Evolutionary conservation across 2,329 filamentous ascomycete species (phyloP).

Genomic region (Sarocladium oryzae): DNA sequence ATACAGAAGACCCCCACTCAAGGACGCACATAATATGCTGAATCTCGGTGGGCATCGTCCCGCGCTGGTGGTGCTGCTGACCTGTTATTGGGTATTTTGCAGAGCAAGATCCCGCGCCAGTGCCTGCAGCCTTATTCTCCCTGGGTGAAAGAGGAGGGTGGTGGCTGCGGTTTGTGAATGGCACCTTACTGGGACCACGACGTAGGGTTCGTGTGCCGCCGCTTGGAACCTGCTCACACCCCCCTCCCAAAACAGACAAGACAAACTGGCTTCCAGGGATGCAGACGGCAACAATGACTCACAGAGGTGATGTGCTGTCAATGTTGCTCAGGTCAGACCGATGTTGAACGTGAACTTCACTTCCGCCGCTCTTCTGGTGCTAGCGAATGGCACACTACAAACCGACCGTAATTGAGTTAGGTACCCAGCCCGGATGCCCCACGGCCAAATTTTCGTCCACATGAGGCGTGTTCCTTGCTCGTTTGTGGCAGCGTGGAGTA

Average conservation of each 20-base stretch:
- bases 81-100: neutral
- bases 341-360: neutral
- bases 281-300: neutral
- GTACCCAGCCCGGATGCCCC: neutral
- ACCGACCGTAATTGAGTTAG: neutral
- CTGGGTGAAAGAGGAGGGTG: neutral
- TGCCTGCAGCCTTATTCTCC: neutral
- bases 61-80: conserved; percentile 1
- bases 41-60: neutral
- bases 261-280: neutral
- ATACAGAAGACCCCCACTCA: neutral
- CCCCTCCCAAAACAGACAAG: neutral
- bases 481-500: neutral
- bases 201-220: neutral
- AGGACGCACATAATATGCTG: neutral
- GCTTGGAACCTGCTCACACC: neutral
- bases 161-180: neutral
- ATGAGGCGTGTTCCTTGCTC: neutral
- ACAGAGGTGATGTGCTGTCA: neutral
- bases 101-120: neutral
- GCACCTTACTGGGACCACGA: neutral
- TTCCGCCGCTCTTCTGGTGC: conserved; percentile 2
- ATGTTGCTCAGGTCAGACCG: neutral
- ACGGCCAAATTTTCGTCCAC: neutral
- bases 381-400: neutral